Base-by-base conservation (phyloP, 257 asterid species). In the Verbena officinalis region DNA sequence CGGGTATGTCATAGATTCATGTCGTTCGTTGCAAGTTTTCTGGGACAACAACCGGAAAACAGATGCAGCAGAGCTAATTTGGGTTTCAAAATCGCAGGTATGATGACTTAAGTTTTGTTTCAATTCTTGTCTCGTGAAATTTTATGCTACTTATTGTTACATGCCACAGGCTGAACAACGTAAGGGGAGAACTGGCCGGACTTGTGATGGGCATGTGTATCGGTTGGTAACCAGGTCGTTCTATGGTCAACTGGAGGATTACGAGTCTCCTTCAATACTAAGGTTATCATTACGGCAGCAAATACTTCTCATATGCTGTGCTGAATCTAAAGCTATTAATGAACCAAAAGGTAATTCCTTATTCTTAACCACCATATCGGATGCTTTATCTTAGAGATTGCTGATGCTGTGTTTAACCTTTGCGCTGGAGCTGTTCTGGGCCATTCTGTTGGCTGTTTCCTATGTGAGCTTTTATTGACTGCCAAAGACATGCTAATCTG, bases 21-120 rank as follows among this genome's bases (percentile, higher is more conserved):
- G 99, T 61, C 97, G 99, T 67, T 90, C 99, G 59, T 83, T 93
- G 80, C 97, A 90, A 86, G 96, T 93, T 73, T 81, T 78, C 75
- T 93, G 97, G 97, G 96, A 93, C 73, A 73, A 52, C 22, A 73
- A 53, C 58, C 72, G 87, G 76, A 93, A 81, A 74, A 68, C 82
- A 40, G 96, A 93, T 38, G 33, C 86, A 53, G 89, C 95, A 2
- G 90, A 86, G 79, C 97, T 93, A 74, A 92, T 71, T 4, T 93
- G 99, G 99, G 99, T 90, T 68, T 93, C 99, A 57, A 86, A 82
- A 75, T 93, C 99, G 48, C 99, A 93, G 95, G 99, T 93, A 82
- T 59, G 30, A 13, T 63, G 61, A 61, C 71, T 66, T 53, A 33
- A 36, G 63, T 40, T 50, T 57, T 38, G 50, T 63, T 33, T 62